Conservation (phyloP, 2,329 filamentous ascomycete species). For the Daldinia sp. region DNA sequence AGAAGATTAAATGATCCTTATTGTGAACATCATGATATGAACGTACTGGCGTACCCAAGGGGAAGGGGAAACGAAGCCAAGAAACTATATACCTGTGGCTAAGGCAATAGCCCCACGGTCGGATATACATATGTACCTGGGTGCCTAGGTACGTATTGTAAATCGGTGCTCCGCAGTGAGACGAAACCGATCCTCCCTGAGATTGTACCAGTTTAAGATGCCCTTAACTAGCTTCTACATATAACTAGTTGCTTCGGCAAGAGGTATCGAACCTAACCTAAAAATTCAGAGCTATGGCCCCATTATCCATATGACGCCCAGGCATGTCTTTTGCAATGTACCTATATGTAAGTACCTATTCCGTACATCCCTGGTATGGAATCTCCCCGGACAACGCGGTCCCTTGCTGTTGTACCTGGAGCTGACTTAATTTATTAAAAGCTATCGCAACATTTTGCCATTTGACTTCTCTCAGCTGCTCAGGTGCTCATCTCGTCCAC, state of each 20-base stretch:
- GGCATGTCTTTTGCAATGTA: no score
- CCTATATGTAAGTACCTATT: no score
- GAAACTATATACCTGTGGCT: constrained; percentile 5
- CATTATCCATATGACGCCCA: constrained; percentile 23
- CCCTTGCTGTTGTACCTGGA: constrained; percentile 4
- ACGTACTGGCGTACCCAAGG: not conserved
- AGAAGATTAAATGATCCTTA: not conserved
- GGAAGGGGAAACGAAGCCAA: not conserved
- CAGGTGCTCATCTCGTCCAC: constrained; percentile 6
- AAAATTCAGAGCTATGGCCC: constrained; percentile 19
- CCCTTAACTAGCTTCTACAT: no score
- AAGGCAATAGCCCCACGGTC: not conserved
- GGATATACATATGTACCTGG: not conserved
- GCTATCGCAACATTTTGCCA: constrained; percentile 16
- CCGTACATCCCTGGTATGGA: constrained; percentile 16
- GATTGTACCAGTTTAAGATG: not conserved
- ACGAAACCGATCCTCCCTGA: constrained; percentile 9
- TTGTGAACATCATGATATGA: not conserved
- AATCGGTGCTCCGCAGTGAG: constrained; percentile 11
- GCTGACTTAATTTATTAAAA: constrained; percentile 27
- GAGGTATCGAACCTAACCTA: no score
- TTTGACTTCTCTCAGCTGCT: constrained; percentile 12
- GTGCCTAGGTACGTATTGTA: not conserved
- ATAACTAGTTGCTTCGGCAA: not conserved
- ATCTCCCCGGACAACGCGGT: constrained; percentile 30